Evolutionary conservation across 257 asterid species (phyloP).

Genomic region (Solanum verrucosum): DNA sequence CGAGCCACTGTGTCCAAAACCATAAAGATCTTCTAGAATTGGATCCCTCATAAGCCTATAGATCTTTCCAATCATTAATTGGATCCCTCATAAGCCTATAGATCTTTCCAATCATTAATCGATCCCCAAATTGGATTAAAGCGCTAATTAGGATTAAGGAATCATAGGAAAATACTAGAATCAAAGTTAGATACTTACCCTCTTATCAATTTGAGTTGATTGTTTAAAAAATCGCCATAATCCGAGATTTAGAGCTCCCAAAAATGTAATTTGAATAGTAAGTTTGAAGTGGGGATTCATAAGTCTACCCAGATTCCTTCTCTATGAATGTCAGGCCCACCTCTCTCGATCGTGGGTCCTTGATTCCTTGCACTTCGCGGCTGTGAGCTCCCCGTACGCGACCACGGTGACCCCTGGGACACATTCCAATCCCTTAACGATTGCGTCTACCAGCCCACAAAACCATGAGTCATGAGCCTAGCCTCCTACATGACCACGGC

Average conservation of each 20-base stretch:
- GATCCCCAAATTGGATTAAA: not conserved
- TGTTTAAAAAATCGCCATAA: not conserved
- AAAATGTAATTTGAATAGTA: not conserved
- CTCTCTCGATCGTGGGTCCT: not conserved
- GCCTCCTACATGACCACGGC: not conserved
- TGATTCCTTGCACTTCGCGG: not conserved
- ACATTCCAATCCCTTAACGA: not conserved
- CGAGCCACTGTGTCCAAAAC: not conserved
- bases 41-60: not conserved
- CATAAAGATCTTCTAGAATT: not conserved
- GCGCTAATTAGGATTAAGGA: not conserved
- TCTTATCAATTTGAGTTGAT: not conserved
- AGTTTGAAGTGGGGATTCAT: not conserved
- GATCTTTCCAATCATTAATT: not conserved
- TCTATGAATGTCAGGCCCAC: not conserved
- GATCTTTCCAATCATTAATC: not conserved
- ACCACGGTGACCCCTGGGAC: not conserved
- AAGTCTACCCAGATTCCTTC: not conserved
- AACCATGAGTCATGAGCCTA: not conserved
- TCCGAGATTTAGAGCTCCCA: not conserved
- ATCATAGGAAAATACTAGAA: not conserved
- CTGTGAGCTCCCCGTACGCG: not conserved
- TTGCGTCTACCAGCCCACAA: not conserved
- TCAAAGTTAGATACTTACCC: not conserved
- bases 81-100: not conserved